Evolutionary conservation across 768 basidiomycete genomes (phyloP).

Genomic region (Austroboletus eburneus): DNA sequence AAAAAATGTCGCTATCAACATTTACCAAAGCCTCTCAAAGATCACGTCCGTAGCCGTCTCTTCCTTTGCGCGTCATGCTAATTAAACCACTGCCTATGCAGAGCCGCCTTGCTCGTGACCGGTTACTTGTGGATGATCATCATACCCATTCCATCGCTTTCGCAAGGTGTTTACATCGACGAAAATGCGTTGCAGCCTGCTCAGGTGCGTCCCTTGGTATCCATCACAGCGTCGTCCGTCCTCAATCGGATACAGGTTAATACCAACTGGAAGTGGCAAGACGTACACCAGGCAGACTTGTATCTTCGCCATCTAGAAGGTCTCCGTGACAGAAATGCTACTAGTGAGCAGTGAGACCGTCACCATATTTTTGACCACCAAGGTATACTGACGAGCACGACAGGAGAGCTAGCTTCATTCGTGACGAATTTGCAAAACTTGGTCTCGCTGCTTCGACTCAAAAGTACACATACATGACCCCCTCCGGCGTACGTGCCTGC

Average conservation of each 20-base stretch:
- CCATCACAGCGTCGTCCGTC: background rate
- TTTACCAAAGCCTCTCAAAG: conserved; percentile 33
- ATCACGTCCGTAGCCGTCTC: conserved; percentile 23
- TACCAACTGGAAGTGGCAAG: conserved; percentile 87
- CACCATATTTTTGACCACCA: background rate
- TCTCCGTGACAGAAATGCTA: conserved; percentile 58
- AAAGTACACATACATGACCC: conserved; percentile 54
- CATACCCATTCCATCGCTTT: conserved; percentile 64
- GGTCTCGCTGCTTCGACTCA: conserved; percentile 73
- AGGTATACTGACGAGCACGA: background rate
- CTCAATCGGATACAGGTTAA: conserved; percentile 59
- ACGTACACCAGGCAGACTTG: conserved; percentile 83
- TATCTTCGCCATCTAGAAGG: conserved; percentile 69
- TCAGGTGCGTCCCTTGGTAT: conserved; percentile 50
- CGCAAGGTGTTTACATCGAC: conserved; percentile 76
- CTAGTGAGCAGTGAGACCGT: conserved; percentile 63
- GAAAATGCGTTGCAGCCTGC: conserved; percentile 95
- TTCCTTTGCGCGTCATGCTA: background rate
- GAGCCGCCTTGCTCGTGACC: conserved; percentile 51
- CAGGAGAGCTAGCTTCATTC: conserved; percentile 65
- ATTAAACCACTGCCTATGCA: conserved; percentile 26
- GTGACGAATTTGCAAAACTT: conserved; percentile 62
- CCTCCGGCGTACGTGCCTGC: conserved; percentile 40
- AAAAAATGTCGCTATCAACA: conserved; percentile 30
- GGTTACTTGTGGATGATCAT: conserved; percentile 85